These are phyloP conservation scores for Scleroderma citrinum DNA, from an alignment of 768 basidiomycete genomes.

Conservation along the genomic window DNA sequence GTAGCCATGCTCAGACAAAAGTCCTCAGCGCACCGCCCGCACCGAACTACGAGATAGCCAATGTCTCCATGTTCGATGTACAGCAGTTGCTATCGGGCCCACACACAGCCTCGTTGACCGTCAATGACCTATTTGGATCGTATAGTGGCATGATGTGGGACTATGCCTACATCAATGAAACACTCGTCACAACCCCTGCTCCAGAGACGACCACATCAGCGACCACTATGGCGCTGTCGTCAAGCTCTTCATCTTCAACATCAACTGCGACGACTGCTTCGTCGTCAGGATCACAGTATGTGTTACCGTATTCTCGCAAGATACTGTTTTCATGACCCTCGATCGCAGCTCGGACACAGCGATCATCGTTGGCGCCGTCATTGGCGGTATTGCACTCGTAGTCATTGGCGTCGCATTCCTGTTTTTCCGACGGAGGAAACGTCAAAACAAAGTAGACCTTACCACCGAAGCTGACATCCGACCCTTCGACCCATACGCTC, in stretches of 20 bases:
- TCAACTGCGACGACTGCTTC: neutral
- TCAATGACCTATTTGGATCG: slow-evolving; percentile 18
- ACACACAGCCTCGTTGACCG: slow-evolving; percentile 9
- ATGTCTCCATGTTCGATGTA: slow-evolving; percentile 21
- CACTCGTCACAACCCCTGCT: slow-evolving; percentile 5
- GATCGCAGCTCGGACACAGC: slow-evolving; percentile 4
- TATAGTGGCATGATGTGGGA: slow-evolving; percentile 23
- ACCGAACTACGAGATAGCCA: slow-evolving; percentile 14
- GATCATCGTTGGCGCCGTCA: slow-evolving; percentile 11
- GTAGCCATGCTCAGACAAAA: slow-evolving; percentile 6
- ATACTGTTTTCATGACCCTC: neutral
- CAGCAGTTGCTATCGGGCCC: slow-evolving; percentile 13
- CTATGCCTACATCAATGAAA: slow-evolving; percentile 18
- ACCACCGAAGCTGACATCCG: neutral
- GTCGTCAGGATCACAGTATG: slow-evolving; percentile 8
- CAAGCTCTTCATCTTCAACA: neutral
- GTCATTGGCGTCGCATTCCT: slow-evolving; percentile 1
- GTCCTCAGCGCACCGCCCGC: slow-evolving; percentile 14
- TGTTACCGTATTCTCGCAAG: neutral
- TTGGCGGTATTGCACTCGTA: slow-evolving; percentile 8
- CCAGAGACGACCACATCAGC: neutral
- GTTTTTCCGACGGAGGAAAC: slow-evolving; percentile 9
- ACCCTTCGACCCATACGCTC: neutral
- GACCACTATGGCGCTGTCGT: neutral
- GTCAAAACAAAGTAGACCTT: slow-evolving; percentile 6